phyloP scores from a whole-genome alignment of 306 rosid genomes.

The Medicago arabica region DNA sequence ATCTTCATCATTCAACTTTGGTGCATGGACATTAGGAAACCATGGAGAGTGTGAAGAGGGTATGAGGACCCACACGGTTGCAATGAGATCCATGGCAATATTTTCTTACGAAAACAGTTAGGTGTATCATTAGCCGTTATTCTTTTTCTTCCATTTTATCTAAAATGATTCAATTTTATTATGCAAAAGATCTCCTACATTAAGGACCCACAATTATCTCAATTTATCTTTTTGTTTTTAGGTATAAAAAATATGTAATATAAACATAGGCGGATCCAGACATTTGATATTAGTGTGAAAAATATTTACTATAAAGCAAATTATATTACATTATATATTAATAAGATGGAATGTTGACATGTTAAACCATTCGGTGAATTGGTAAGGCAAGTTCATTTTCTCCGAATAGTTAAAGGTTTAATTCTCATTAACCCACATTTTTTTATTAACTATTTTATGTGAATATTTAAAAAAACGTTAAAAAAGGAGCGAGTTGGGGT shows the following conservation, averaged over 20 bases:
- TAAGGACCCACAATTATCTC: constrained; percentile 66
- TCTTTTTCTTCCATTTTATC: constrained; percentile 40
- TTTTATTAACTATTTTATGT: too few relatives aligned
- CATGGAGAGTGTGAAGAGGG: constrained; percentile 43
- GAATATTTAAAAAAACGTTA: too few relatives aligned
- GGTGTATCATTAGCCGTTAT: constrained; percentile 47
- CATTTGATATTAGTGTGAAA: too few relatives aligned
- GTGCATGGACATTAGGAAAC: constrained; percentile 46
- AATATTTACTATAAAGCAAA: too few relatives aligned
- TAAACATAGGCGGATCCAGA: too few relatives aligned
- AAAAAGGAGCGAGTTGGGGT: too few relatives aligned
- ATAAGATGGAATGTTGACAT: too few relatives aligned
- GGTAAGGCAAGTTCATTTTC: too few relatives aligned
- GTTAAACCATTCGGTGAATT: too few relatives aligned
- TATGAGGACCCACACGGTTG: constrained; percentile 63
- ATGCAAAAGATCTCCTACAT: constrained; percentile 42
- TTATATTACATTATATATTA: too few relatives aligned
- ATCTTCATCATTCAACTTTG: constrained; percentile 34
- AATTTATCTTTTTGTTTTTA: constrained; percentile 31
- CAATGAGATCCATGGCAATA: constrained; percentile 42
- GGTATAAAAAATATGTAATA: constrained; percentile 12
- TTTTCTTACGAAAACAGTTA: constrained; percentile 40
- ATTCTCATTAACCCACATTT: too few relatives aligned
- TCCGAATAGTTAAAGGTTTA: too few relatives aligned
- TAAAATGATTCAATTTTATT: constrained; percentile 37